A percentile compares a stretch with the other conserved stretches of the same genome.
Conservation (phyloP, 352 stramenopile genomes). For the Globisporangium radiosum region DNA sequence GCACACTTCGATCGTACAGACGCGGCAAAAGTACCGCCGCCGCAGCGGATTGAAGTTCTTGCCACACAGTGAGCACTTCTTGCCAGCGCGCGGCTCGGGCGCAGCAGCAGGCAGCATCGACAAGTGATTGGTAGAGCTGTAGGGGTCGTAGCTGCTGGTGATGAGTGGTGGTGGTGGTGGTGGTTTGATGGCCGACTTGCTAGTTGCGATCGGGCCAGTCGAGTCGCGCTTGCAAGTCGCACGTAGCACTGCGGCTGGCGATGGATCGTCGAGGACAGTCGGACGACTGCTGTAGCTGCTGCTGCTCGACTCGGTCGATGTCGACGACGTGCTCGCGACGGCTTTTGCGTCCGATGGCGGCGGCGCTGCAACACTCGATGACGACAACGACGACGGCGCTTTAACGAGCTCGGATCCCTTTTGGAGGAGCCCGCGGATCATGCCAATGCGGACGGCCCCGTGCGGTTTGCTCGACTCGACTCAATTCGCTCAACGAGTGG, state of each 20-base stretch:
- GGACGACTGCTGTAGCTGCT: constrained; percentile 3
- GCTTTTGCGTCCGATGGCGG: not conserved
- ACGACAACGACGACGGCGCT: not conserved
- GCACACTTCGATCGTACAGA: constrained; percentile 58
- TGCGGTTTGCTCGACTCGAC: no score
- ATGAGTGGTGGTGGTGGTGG: constrained; percentile 9
- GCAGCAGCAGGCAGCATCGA: not conserved
- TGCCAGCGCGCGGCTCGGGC: constrained; percentile 13
- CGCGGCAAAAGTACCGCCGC: constrained; percentile 62
- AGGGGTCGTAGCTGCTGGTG: constrained; percentile 14
- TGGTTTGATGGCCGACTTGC: constrained; percentile 11
- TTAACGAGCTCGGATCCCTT: constrained; percentile 9
- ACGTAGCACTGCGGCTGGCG: no score
- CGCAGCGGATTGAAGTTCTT: constrained; percentile 82
- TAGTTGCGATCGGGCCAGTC: constrained; percentile 12
- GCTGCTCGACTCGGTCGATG: constrained; percentile 2
- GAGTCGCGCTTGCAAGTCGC: constrained; percentile 6
- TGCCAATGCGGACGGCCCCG: not conserved
- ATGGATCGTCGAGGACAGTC: not conserved
- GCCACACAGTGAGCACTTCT: constrained; percentile 68
- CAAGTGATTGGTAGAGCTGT: not conserved
- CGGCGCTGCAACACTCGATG: not conserved
- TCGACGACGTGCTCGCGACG: constrained; percentile 1
- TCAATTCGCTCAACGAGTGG: no score
- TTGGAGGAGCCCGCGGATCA: constrained; percentile 18